Base-by-base conservation (phyloP, 345 rosid species). In the Euphorbia peplus region DNA sequence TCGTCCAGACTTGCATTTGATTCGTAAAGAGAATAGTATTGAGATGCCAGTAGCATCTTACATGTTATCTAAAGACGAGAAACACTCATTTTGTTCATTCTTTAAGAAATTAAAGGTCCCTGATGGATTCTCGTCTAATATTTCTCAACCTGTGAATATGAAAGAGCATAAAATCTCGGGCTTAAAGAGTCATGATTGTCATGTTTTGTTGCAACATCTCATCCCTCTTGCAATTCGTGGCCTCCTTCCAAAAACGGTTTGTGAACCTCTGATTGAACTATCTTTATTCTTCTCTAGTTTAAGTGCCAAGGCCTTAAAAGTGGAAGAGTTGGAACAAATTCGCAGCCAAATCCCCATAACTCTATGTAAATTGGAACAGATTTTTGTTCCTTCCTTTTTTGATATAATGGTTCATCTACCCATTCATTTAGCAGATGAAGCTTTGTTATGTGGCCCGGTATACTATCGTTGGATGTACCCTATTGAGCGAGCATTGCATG, bases 111-210 rank as follows among this genome's bases (percentile, higher is more conserved):
- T 0, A 37, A 0, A 47, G 39, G 0, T 19, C 42, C 0, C 15
- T 0, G 0, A 62, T 41, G 22, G 19, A 62, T 8, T 8, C 1
- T 0, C 12, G 46, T 3, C 2, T 60, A 3, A 74, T 67, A 16
- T n/a, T n/a, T n/a, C n/a, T n/a, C n/a, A n/a, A n/a, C n/a, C n/a
- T n/a, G n/a, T n/a, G n/a, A n/a, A n/a, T n/a, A n/a, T n/a, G n/a
- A n/a, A n/a, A n/a, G n/a, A n/a, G n/a, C n/a, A n/a, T n/a, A n/a
- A n/a, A 52, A 59, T n/a, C n/a, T n/a, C n/a, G n/a, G n/a, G n/a
- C n/a, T n/a, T n/a, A n/a, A n/a, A n/a, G n/a, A n/a, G n/a, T 13
- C 68, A 74, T 30, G 66, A 75, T 56, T 56, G 52, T 26, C 74
- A 69, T 53, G 22, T 63, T 13, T 35, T 64, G 5, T 9, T 71